Evolutionary conservation across 75 land plant species (phyloP), one percentile per base, ranked within the genome.

Genomic region (Pinus albicaulis): DNA sequence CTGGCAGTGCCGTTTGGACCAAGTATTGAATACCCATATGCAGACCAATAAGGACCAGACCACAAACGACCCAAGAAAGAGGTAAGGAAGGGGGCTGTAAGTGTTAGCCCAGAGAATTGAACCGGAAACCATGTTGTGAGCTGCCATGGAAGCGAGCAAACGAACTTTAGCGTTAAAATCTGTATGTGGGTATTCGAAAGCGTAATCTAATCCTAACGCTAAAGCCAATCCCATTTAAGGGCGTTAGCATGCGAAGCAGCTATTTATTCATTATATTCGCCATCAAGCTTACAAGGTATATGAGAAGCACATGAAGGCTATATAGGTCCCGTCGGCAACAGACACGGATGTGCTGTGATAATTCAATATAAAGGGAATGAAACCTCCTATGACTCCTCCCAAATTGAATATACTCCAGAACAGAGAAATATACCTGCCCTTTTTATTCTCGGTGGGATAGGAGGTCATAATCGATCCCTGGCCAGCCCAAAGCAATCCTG

Each of bases 1-100:
- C 96, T 92, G 91, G 83, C 86, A 89, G 59, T 90, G 87, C 31
- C 97, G 91, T 72, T 89, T 92, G 28, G 79, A 86, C 88, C 83
- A 92, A 5, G 97, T 92, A 68, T 89, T 88, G 78, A 90, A 11
- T 28, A 86, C 76, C 99, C 99, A 96, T 34, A 81, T 80, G 38
- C 68, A 75, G 4, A 86, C 91, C 41, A 88, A 78, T 25, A 84
- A 22, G 17, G 68, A 57, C 99, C 97, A 93, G 20, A 94, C 80
- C 20, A 80, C 64, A 19, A 88, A 62, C 57, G 89, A 84, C n/a
- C 80, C 84, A 38, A 93, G 79, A 84, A 90, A 93, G 7, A 96
- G 80, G 28, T 78, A 79, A 23, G 99, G 97, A 11, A 96, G 86
- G 23, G 90, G 91, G 69, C 85, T 78, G 73, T 92, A 92, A 57